These are phyloP conservation scores for Puccinellia tenuiflora DNA, from an alignment of 176 grass and related monocot species.

Conservation along the genomic window DNA sequence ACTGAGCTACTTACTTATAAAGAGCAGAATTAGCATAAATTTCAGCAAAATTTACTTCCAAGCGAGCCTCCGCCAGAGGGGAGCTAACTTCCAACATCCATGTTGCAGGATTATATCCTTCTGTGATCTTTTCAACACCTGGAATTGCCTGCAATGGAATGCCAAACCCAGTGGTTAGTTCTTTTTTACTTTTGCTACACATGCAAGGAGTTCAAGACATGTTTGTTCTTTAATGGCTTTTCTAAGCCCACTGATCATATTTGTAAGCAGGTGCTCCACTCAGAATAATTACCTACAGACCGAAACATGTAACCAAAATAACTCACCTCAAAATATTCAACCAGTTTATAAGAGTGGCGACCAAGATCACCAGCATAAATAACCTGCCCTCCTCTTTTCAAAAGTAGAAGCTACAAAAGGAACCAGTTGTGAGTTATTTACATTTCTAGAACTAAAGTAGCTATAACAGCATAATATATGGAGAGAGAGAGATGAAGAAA, in stretches of 20 bases:
- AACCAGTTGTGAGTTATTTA: neutral
- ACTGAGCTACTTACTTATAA: slow-evolving; percentile 45
- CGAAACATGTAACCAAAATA: neutral
- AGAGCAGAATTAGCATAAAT: slow-evolving; percentile 64
- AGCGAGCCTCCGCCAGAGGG: slow-evolving; percentile 44
- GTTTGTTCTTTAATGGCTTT: neutral
- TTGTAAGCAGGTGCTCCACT: neutral
- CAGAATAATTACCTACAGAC: neutral
- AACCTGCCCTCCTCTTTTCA: slow-evolving; percentile 85
- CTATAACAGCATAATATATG: neutral
- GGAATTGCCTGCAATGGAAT: slow-evolving; percentile 59
- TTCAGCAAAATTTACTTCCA: slow-evolving; percentile 72
- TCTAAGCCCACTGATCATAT: neutral
- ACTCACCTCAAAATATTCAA: slow-evolving; percentile 82
- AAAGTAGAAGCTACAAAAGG: slow-evolving; percentile 64
- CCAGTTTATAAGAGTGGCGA: slow-evolving; percentile 58
- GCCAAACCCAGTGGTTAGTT: neutral
- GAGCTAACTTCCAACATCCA: slow-evolving; percentile 87
- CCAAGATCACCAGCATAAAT: slow-evolving; percentile 89
- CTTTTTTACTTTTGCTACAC: neutral
- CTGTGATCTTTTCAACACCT: slow-evolving; percentile 62
- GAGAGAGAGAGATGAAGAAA: neutral
- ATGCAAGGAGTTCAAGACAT: neutral
- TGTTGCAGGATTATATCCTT: slow-evolving; percentile 87
- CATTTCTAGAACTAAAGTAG: neutral